Percentiles rank a stretch among this genome's conserved stretches.
These are phyloP conservation scores for Aspergillus ustus DNA, from an alignment of 2,329 filamentous ascomycete genomes.

Conservation along the genomic window DNA sequence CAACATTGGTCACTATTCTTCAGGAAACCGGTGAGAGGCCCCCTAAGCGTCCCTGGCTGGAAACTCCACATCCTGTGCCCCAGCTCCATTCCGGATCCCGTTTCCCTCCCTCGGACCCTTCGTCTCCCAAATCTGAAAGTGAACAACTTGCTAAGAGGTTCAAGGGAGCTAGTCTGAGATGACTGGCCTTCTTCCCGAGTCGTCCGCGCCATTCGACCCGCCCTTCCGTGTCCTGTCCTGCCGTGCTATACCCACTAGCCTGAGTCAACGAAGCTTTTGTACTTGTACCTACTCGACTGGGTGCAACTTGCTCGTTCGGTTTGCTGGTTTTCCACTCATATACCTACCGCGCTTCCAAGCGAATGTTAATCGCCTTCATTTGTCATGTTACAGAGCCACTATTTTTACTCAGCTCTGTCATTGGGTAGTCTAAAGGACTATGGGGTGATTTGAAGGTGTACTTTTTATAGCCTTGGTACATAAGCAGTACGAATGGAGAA, in stretches of 20 bases:
- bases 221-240: not conserved
- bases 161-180: slow-evolving; percentile 64
- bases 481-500: not conserved
- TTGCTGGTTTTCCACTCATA: not conserved
- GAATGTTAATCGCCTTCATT: not conserved
- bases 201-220: not conserved
- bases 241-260: not conserved
- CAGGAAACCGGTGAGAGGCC: slow-evolving; percentile 96
- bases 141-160: slow-evolving; percentile 68
- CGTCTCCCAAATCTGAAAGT: slow-evolving; percentile 54
- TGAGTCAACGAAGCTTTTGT: not conserved
- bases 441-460: not conserved
- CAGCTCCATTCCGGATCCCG: slow-evolving; percentile 36
- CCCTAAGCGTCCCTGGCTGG: slow-evolving; percentile 68
- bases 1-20: slow-evolving; percentile 89
- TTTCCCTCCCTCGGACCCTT: slow-evolving; percentile 39
- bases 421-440: not conserved
- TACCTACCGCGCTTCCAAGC: not conserved
- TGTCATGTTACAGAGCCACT: not conserved
- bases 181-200: slow-evolving; percentile 25
- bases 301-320: not conserved
- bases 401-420: not conserved
- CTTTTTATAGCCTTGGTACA: not conserved
- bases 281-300: not conserved
- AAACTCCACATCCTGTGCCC: slow-evolving; percentile 39